A percentile compares a stretch with the other conserved stretches of the same genome.
Evolutionary conservation across 2,329 filamentous ascomycete species (phyloP).

Genomic region (Huntiella savannae): DNA sequence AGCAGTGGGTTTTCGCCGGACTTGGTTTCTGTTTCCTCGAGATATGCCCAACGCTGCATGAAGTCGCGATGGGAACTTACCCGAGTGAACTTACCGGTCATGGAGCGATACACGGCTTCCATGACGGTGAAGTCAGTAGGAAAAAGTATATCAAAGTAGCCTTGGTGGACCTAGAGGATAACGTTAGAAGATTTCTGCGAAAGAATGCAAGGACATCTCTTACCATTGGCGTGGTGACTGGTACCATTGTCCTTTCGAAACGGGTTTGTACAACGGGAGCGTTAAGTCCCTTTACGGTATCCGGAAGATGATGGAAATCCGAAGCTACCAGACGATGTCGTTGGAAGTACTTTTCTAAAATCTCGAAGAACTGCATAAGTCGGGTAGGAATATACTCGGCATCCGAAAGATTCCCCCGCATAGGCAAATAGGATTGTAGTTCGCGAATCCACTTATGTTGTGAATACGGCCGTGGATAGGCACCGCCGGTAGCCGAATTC

Average conservation of each 20-base stretch:
- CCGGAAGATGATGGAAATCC: constrained; percentile 75
- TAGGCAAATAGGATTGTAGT: constrained; percentile 45
- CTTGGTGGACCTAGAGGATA: constrained; percentile 62
- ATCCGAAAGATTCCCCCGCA: constrained; percentile 54
- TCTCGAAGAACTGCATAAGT: constrained; percentile 91
- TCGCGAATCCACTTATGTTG: constrained; percentile 36
- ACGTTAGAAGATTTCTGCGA: background rate
- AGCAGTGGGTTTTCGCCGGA: constrained; percentile 88
- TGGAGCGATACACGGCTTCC: constrained; percentile 77
- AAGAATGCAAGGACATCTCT: constrained; percentile 16
- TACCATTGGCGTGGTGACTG: constrained; percentile 78
- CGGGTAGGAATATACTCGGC: constrained; percentile 91
- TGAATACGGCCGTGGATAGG: constrained; percentile 43
- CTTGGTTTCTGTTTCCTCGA: constrained; percentile 72
- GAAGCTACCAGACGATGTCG: constrained; percentile 73
- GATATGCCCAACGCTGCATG: constrained; percentile 70
- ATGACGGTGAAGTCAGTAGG: constrained; percentile 85
- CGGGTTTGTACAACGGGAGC: constrained; percentile 92
- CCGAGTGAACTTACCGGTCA: constrained; percentile 79
- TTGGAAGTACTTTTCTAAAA: constrained; percentile 74
- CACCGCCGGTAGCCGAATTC: constrained; percentile 49
- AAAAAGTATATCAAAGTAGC: constrained; percentile 97
- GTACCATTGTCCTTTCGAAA: constrained; percentile 70
- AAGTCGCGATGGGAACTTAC: constrained; percentile 82
- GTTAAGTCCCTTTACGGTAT: constrained; percentile 68